Conservation (phyloP, 2,329 filamentous ascomycete genomes). For the Alternaria dauci region DNA sequence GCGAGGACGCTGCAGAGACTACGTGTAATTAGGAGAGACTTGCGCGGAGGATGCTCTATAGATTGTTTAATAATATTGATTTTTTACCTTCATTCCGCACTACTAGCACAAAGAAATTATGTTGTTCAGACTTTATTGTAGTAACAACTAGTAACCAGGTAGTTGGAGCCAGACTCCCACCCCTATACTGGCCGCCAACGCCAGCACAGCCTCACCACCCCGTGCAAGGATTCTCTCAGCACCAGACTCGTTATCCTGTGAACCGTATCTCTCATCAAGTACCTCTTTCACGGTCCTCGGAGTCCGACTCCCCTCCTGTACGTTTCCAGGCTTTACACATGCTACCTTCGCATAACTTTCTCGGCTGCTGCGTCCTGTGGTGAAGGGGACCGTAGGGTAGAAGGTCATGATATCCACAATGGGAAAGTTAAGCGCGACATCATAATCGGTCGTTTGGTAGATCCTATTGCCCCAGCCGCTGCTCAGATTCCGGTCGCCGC, state of each 20-base stretch:
- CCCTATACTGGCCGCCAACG: background rate
- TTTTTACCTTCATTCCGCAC: too few species aligned
- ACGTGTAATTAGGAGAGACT: too few species aligned
- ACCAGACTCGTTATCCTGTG: background rate
- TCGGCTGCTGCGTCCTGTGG: background rate
- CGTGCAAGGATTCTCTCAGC: background rate
- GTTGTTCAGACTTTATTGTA: too few species aligned
- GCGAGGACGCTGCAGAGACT: too few species aligned
- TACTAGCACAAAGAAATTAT: too few species aligned
- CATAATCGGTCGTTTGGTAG: background rate
- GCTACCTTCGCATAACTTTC: background rate
- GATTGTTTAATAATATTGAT: too few species aligned
- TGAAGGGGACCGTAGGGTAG: background rate
- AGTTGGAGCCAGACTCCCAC: background rate
- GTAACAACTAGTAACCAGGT: too few species aligned
- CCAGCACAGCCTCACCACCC: background rate
- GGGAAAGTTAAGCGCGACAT: background rate
- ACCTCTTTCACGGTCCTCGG: background rate
- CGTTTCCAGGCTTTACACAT: background rate
- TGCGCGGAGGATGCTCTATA: too few species aligned
- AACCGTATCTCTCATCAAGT: conserved; percentile 1
- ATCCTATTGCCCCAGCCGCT: background rate
- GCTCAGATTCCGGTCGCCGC: background rate
- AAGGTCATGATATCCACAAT: background rate
- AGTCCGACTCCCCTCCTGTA: background rate